These are phyloP conservation scores for Collybiopsis luxurians DNA, from an alignment of 768 basidiomycete genomes.

Conservation along the genomic window DNA sequence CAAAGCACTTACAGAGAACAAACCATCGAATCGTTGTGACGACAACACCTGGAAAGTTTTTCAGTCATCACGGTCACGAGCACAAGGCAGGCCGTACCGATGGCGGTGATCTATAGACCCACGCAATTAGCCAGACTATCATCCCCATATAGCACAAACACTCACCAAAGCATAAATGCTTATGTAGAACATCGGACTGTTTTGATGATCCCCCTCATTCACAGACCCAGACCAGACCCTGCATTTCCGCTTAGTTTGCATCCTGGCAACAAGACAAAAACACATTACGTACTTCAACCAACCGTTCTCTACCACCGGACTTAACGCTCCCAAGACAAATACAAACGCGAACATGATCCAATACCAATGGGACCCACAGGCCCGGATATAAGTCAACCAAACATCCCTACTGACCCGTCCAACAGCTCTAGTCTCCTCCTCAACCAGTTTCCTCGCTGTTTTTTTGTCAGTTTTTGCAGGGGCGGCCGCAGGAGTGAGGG, in stretches of 20 bases:
- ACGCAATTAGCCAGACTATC: conserved; percentile 6
- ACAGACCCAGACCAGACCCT: conserved; percentile 58
- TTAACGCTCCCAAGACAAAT: conserved; percentile 54
- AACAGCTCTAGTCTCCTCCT: conserved; percentile 78
- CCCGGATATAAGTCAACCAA: conserved; percentile 58
- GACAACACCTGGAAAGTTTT: conserved; percentile 26
- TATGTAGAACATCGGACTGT: conserved; percentile 61
- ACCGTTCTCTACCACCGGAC: conserved; percentile 69
- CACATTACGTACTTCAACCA: conserved; percentile 51
- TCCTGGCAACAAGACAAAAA: not conserved
- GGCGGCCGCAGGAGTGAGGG: conserved; percentile 15
- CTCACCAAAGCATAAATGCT: conserved; percentile 66
- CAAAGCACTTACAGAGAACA: conserved; percentile 59
- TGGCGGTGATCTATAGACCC: conserved; percentile 23
- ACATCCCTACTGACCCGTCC: conserved; percentile 66
- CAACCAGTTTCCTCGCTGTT: conserved; percentile 76
- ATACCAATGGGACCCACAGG: conserved; percentile 47
- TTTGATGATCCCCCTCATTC: conserved; percentile 32
- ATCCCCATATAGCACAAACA: conserved; percentile 26
- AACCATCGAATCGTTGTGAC: conserved; percentile 65
- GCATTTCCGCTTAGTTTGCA: conserved; percentile 22
- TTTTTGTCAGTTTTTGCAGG: conserved; percentile 43
- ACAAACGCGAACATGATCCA: conserved; percentile 57
- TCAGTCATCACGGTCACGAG: too few relatives aligned
- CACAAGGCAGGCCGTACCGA: conserved; percentile 30